These are phyloP conservation scores for Saccharomyces uvarum DNA, from an alignment of 1,139 yeast species.

Conservation along the genomic window DNA sequence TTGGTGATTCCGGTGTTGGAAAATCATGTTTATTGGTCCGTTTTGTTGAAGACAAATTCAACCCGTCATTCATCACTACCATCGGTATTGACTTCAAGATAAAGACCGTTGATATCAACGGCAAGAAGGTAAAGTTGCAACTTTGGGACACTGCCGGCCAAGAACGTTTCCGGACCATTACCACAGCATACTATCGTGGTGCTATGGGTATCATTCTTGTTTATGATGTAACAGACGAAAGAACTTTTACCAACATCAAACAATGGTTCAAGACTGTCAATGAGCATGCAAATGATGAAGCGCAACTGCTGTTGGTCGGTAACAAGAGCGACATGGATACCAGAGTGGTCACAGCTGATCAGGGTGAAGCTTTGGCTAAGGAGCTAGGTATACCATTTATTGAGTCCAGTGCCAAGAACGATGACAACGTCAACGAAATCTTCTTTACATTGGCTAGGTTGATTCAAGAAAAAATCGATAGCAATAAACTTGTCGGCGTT, in stretches of 20 bases:
- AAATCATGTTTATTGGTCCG: conserved; percentile 89
- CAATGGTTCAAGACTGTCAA: conserved; percentile 93
- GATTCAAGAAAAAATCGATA: conserved; percentile 67
- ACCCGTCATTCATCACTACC: conserved; percentile 92
- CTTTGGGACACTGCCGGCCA: conserved; percentile 99
- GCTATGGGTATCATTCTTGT: conserved; percentile 97
- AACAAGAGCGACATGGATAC: conserved; percentile 79
- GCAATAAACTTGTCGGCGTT: conserved; percentile 28
- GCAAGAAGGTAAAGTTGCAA: conserved; percentile 86
- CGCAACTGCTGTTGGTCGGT: conserved; percentile 87
- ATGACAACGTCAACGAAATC: conserved; percentile 83
- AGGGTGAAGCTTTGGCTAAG: conserved; percentile 84
- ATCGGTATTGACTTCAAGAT: conserved; percentile 97
- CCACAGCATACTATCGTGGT: conserved; percentile 96
- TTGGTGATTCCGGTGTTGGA: conserved; percentile 97
- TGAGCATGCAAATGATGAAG: conserved; percentile 94
- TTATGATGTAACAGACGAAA: conserved; percentile 91
- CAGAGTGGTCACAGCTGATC: conserved; percentile 76
- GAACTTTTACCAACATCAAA: conserved; percentile 76
- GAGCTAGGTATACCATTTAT: conserved; percentile 84
- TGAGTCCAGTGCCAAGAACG: conserved; percentile 93
- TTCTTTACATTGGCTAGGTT: conserved; percentile 85
- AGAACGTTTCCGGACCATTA: conserved; percentile 94
- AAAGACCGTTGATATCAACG: conserved; percentile 89
- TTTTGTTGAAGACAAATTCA: conserved; percentile 94